Evolutionary conservation across 2,329 filamentous ascomycete genomes (phyloP), one percentile per base, ranked within the genome.

Genomic region (Taxawa tesnikishii): DNA sequence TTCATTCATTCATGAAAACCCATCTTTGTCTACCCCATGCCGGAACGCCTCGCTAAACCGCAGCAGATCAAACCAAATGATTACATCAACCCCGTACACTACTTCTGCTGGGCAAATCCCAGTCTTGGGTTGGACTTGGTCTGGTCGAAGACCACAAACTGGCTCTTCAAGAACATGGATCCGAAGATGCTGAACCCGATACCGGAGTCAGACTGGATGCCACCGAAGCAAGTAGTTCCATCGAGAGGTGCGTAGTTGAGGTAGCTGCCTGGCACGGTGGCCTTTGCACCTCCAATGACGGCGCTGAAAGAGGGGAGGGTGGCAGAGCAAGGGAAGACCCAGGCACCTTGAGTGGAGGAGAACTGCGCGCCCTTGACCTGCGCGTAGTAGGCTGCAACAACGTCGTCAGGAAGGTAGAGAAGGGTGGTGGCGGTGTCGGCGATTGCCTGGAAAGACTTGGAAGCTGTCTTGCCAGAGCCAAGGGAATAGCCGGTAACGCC

Each of bases 391-490:
- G 59, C 64, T 1, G 54, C 43, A 40, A 73, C 67, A 37, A 77
- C 60, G 18, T 49, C 42, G 34, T 63, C 49, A 15, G 72, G 70
- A 12, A 77, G 54, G 40, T 79, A 63, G 34, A 80, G 54, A 17
- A 83, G 70, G 1, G 75, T 76, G 35, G 78, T 82, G 33, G 78
- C 78, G 2, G 78, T 82, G 57, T 83, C 78, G 45, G 73, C 72
- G 50, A 83, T 80, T 42, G 64, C 68, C 24, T 50, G 42, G 33
- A 49, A 46, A 50, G 73, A 65, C 17, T 13, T 25, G 49, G 60
- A 42, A 32, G 60, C 56, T 51, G 58, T 42, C 34, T 39, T 33
- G 25, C 48, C 49, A 38, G 49, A 50, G 34, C 71, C 74, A 30
- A 78, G 47, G 21, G 58, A 56, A 55, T 74, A 77, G 12, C 67